A percentile compares a stretch with the other conserved stretches of the same genome.
These are phyloP conservation scores for Penicillium verhagenii DNA, from an alignment of 495 filamentous ascomycete genomes.

Conservation along the genomic window DNA sequence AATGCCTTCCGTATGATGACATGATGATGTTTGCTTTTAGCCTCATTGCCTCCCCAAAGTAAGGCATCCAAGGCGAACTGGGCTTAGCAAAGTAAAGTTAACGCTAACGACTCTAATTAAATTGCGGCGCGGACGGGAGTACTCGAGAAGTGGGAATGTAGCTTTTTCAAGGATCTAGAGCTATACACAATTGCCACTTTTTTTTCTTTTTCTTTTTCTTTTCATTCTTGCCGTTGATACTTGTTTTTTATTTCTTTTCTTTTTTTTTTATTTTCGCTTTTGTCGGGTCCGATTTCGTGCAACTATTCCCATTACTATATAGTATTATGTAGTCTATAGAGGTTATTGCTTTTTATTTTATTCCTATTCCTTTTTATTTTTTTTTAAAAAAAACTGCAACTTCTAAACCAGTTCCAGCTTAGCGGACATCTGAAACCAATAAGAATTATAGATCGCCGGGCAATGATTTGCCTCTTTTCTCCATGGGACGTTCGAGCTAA, in stretches of 20 bases:
- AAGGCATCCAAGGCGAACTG: background rate
- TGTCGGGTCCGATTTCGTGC: background rate
- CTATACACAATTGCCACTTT: background rate
- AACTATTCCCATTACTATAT: background rate
- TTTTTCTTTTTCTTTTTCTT: background rate
- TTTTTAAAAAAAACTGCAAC: too few species aligned
- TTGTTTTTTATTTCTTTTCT: background rate
- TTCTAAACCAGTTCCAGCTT: background rate
- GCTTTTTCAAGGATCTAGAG: background rate
- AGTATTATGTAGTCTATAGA: background rate
- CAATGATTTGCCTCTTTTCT: background rate
- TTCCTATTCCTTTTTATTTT: too few species aligned
- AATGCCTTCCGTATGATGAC: too few species aligned
- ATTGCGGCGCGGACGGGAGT: background rate
- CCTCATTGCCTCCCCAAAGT: constrained; percentile 6
- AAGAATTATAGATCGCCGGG: constrained; percentile 5
- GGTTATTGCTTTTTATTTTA: constrained; percentile 1
- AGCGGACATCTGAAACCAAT: constrained; percentile 6
- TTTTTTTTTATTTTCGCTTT: background rate
- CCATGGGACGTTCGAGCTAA: constrained; percentile 2
- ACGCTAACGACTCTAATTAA: constrained; percentile 23
- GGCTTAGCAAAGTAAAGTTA: constrained; percentile 21
- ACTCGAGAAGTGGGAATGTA: background rate
- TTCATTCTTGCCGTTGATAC: background rate
- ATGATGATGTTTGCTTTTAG: constrained; percentile 10